phyloP scores from a whole-genome alignment of 148 eudicot genomes.

The Vaccinium darrowii region DNA sequence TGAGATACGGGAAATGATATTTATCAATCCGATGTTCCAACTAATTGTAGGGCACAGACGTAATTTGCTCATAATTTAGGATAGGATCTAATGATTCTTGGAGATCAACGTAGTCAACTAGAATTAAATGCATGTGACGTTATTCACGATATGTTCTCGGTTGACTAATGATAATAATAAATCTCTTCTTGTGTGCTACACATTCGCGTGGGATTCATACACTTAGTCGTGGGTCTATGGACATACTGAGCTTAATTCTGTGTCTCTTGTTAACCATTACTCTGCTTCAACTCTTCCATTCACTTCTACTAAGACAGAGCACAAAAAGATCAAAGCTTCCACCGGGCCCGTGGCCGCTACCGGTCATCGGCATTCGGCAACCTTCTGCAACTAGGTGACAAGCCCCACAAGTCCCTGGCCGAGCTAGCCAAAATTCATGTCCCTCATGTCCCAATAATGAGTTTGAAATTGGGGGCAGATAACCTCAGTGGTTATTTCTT shows the following conservation, averaged over 20 bases:
- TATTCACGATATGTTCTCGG: too few species aligned
- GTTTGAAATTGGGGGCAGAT: constrained; percentile 15
- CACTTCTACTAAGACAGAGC: neutral
- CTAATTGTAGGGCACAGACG: too few species aligned
- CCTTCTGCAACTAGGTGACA: constrained; percentile 19
- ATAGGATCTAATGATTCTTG: too few species aligned
- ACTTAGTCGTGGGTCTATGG: too few species aligned
- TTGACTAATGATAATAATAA: too few species aligned
- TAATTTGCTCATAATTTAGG: too few species aligned
- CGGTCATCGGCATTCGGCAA: constrained; percentile 17
- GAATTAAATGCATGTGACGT: too few species aligned
- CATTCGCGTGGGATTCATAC: too few species aligned
- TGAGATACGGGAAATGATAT: too few species aligned
- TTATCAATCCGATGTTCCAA: too few species aligned
- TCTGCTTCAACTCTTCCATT: neutral
- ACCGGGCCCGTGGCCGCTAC: constrained; percentile 14
- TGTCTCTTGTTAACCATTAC: neutral
- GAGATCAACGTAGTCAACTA: too few species aligned
- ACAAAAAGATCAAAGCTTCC: neutral
- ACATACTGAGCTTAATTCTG: neutral
- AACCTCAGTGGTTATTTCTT: constrained; percentile 12
- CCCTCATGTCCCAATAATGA: constrained; percentile 15
- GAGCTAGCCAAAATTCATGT: constrained; percentile 21
- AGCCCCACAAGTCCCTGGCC: constrained; percentile 24
- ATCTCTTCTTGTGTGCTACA: too few species aligned